These are phyloP conservation scores for Blastobotrys indianensis DNA, from an alignment of 1,139 yeast genomes.

Conservation along the genomic window DNA sequence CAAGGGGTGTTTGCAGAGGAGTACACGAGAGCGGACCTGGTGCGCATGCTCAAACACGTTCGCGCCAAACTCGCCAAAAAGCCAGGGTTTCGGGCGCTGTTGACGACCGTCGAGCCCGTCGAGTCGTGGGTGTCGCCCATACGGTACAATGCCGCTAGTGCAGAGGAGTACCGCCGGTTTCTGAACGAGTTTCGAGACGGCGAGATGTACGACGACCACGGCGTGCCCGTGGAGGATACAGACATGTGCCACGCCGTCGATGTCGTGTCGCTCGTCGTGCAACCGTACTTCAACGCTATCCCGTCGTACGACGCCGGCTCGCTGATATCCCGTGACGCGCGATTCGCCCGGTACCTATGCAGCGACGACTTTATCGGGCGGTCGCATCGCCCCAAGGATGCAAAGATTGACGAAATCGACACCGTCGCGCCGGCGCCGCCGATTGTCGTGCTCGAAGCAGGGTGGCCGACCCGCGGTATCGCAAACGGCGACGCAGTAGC, in stretches of 20 bases:
- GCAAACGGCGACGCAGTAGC: slow-evolving; percentile 54
- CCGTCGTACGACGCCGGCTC: slow-evolving; percentile 22
- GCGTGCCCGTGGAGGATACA: slow-evolving; percentile 18
- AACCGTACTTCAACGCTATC: slow-evolving; percentile 26
- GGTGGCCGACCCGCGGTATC: slow-evolving; percentile 62
- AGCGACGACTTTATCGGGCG: slow-evolving; percentile 26
- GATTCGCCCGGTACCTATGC: slow-evolving; percentile 28
- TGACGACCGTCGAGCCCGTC: slow-evolving; percentile 29
- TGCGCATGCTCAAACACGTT: slow-evolving; percentile 24
- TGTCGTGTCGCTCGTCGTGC: slow-evolving; percentile 25
- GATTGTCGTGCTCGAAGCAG: slow-evolving; percentile 57
- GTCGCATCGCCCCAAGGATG: slow-evolving; percentile 16
- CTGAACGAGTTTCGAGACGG: slow-evolving; percentile 4
- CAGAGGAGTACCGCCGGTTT: slow-evolving; percentile 19
- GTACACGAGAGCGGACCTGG: slow-evolving; percentile 25
- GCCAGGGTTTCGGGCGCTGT: slow-evolving; percentile 16
- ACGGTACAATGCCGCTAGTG: slow-evolving; percentile 22
- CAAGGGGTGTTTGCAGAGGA: slow-evolving; percentile 25
- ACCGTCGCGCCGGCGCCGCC: slow-evolving; percentile 13
- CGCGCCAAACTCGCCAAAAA: slow-evolving; percentile 12
- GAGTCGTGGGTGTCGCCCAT: slow-evolving; percentile 26
- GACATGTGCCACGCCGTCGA: slow-evolving; percentile 29
- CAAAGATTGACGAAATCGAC: slow-evolving; percentile 1
- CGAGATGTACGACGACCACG: background rate
- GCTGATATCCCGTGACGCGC: slow-evolving; percentile 24